Percentiles rank a stretch among this genome's conserved stretches.
Evolutionary conservation across 2,329 filamentous ascomycete genomes (phyloP).

Genomic region (Lachnellula subtilissima): DNA sequence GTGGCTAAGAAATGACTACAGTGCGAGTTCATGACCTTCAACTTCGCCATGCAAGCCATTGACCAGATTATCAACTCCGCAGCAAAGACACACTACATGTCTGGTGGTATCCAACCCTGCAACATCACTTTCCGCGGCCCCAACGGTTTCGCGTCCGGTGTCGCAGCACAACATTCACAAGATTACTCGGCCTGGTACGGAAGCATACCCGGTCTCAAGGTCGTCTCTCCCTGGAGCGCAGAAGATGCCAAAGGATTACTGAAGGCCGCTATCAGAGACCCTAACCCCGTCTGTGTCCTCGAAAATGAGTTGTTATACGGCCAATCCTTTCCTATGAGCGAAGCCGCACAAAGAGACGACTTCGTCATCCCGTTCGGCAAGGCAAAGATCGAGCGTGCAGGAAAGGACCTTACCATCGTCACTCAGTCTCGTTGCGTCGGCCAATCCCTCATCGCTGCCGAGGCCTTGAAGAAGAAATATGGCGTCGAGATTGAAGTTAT

Average conservation of each 20-base stretch:
- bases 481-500: constrained; percentile 94
- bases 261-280: constrained; percentile 96
- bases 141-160: constrained; percentile 95
- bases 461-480: constrained; percentile 92
- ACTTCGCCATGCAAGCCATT: constrained; percentile 99
- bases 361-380: constrained; percentile 98
- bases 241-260: constrained; percentile 98
- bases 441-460: constrained; percentile 81
- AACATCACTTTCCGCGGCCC: constrained; percentile 99
- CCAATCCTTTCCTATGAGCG: constrained; percentile 93
- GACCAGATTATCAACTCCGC: constrained; percentile 99
- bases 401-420: constrained; percentile 95
- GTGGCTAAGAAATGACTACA: constrained; percentile 34
- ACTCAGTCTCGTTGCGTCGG: constrained; percentile 93
- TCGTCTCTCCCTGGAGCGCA: constrained; percentile 90
- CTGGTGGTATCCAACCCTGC: constrained; percentile 97
- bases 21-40: constrained; percentile 99
- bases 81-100: constrained; percentile 99
- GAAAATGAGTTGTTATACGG: constrained; percentile 92
- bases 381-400: constrained; percentile 95
- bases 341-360: constrained; percentile 90
- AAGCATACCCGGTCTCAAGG: constrained; percentile 95
- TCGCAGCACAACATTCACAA: constrained; percentile 96
- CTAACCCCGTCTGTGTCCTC: constrained; percentile 89
- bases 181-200: constrained; percentile 99